phyloP scores from a whole-genome alignment of 176 grass and related monocot genomes.

The Eremochloa ophiuroides region DNA sequence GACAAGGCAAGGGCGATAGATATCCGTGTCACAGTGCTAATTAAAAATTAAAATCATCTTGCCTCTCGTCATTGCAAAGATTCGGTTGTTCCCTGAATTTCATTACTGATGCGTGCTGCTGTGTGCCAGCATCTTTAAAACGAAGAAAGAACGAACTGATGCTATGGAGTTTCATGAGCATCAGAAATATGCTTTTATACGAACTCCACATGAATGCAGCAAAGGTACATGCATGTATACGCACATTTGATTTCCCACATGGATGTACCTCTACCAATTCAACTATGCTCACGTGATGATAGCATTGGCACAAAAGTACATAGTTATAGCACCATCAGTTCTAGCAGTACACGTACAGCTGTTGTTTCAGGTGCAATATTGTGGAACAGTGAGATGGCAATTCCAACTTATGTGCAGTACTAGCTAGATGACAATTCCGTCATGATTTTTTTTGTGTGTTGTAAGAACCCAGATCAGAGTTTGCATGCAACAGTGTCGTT shows the following conservation, averaged over 20 bases:
- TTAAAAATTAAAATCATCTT: not conserved
- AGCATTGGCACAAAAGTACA: not conserved
- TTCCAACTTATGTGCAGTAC: not conserved
- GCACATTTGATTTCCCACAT: not conserved
- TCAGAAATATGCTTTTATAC: not conserved
- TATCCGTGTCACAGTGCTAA: not conserved
- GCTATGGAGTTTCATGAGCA: not conserved
- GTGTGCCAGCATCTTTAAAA: not conserved
- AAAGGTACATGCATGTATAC: not conserved
- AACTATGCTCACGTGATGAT: slow-evolving; percentile 2
- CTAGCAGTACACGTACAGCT: not conserved
- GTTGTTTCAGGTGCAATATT: not conserved
- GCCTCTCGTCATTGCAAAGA: not conserved
- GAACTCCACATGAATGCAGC: not conserved
- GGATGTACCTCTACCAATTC: not conserved
- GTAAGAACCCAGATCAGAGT: not conserved
- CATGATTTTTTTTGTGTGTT: not conserved
- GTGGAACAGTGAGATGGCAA: not conserved
- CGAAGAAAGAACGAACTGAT: not conserved
- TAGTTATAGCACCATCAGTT: not conserved
- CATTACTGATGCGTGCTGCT: not conserved
- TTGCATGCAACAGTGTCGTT: not conserved
- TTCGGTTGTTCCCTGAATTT: not conserved
- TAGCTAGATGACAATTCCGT: not conserved
- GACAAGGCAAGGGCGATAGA: not conserved